phyloP scores from a whole-genome alignment of 2,329 filamentous ascomycete genomes.

The Aureobasidium sp. region DNA sequence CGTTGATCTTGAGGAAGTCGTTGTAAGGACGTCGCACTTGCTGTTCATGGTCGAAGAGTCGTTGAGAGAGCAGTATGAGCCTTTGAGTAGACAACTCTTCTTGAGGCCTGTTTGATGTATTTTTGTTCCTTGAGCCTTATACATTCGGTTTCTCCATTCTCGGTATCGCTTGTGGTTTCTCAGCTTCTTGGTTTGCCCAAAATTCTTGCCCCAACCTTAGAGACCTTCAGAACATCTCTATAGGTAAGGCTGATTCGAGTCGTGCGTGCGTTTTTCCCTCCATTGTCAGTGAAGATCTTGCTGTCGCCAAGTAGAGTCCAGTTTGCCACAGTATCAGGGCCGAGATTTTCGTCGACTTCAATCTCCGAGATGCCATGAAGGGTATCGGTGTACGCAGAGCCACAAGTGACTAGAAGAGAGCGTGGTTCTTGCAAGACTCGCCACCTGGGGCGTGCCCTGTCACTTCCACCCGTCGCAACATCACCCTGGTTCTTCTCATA shows the following conservation, averaged over 20 bases:
- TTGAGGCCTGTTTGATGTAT: constrained; percentile 2
- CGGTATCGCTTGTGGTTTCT: background rate
- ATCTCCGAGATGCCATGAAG: constrained; percentile 69
- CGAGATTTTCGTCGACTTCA: constrained; percentile 58
- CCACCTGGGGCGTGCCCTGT: constrained; percentile 47
- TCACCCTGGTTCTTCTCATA: constrained; percentile 41
- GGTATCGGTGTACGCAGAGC: constrained; percentile 60
- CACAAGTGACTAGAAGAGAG: constrained; percentile 67
- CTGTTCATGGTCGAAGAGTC: constrained; percentile 57
- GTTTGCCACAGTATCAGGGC: constrained; percentile 54
- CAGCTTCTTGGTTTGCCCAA: constrained; percentile 37
- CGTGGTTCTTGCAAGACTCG: constrained; percentile 76
- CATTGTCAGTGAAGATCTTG: constrained; percentile 32
- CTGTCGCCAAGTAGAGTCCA: constrained; percentile 58
- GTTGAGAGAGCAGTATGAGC: constrained; percentile 4
- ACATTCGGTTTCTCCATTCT: background rate
- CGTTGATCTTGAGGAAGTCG: constrained; percentile 65
- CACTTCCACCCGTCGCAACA: constrained; percentile 37
- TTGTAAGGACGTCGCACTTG: constrained; percentile 57
- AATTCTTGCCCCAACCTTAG: constrained; percentile 63
- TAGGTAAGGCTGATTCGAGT: constrained; percentile 71
- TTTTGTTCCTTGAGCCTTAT: background rate
- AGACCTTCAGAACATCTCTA: constrained; percentile 78
- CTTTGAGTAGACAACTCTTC: constrained; percentile 2
- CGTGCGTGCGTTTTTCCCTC: constrained; percentile 51